Conservation (phyloP, 148 eudicot species). For the Heliosperma pusillum region DNA sequence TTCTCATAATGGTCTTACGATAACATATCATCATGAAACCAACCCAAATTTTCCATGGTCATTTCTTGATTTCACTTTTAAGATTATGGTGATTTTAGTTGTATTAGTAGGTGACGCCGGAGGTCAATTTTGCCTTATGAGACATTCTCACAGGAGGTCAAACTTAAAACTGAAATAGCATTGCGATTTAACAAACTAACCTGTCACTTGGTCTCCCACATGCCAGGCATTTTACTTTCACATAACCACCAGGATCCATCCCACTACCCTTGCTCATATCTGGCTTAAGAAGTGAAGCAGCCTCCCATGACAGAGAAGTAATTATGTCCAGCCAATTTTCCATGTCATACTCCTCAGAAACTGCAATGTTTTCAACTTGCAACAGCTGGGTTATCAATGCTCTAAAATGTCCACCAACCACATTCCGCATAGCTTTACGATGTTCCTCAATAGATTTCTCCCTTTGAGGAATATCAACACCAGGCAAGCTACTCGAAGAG, state of each 20-base stretch:
- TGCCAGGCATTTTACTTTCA: slow-evolving; percentile 89
- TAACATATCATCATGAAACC: not conserved
- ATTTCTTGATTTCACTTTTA: not conserved
- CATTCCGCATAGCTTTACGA: slow-evolving; percentile 70
- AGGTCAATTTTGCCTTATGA: not conserved
- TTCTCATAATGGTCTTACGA: not conserved
- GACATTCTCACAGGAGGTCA: not conserved
- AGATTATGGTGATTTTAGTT: not conserved
- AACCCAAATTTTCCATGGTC: not conserved
- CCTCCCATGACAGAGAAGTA: slow-evolving; percentile 91
- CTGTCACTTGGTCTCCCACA: slow-evolving; percentile 79
- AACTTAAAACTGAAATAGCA: not conserved
- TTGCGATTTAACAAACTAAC: slow-evolving; percentile 35
- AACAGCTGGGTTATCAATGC: slow-evolving; percentile 84
- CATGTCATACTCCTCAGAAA: slow-evolving; percentile 57
- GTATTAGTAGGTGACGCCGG: not conserved
- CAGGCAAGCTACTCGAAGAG: slow-evolving; percentile 59
- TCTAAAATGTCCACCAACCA: slow-evolving; percentile 84
- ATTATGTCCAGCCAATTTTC: slow-evolving; percentile 92
- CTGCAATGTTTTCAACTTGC: slow-evolving; percentile 77
- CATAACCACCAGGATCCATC: slow-evolving; percentile 98
- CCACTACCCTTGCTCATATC: slow-evolving; percentile 88
- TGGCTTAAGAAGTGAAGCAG: slow-evolving; percentile 89
- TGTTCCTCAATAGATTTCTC: slow-evolving; percentile 83
- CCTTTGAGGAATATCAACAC: slow-evolving; percentile 58